Percentiles rank a stretch among this genome's conserved stretches.
Evolutionary conservation across 441 rosid species (phyloP).

Genomic region (Pelargonium fulgidum): DNA sequence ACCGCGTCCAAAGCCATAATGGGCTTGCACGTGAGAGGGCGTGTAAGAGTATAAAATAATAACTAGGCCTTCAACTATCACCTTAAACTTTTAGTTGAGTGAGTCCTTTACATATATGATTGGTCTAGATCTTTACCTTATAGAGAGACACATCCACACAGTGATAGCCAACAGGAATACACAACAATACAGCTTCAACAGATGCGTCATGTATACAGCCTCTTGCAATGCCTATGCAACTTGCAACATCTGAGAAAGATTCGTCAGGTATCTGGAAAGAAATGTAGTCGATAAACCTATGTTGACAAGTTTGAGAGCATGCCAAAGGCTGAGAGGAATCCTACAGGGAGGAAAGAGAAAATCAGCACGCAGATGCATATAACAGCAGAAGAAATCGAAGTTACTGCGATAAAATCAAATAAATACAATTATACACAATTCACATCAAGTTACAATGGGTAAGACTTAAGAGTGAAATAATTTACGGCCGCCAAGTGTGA

Average conservation of each 20-base stretch:
- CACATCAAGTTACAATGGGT: not conserved
- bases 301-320: constrained; percentile 29
- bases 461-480: not conserved
- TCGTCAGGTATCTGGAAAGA: constrained; percentile 65
- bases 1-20: too few species aligned
- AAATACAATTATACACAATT: not conserved
- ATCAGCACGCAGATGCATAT: constrained; percentile 10
- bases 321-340: constrained; percentile 34
- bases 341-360: constrained; percentile 25
- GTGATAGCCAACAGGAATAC: constrained; percentile 52
- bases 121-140: constrained; percentile 47
- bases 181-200: constrained; percentile 61
- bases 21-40: too few species aligned
- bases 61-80: too few species aligned
- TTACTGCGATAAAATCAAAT: not conserved
- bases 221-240: constrained; percentile 61
- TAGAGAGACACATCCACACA: constrained; percentile 76
- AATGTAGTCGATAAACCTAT: constrained; percentile 51
- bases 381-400: not conserved
- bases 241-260: constrained; percentile 38
- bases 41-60: too few species aligned
- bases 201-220: constrained; percentile 48
- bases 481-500: not conserved
- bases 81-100: too few species aligned
- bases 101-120: not conserved